Evolutionary conservation across 1,139 yeast species (phyloP), one percentile per base, ranked within the genome.

Genomic region (Kodamaea fungicola): DNA sequence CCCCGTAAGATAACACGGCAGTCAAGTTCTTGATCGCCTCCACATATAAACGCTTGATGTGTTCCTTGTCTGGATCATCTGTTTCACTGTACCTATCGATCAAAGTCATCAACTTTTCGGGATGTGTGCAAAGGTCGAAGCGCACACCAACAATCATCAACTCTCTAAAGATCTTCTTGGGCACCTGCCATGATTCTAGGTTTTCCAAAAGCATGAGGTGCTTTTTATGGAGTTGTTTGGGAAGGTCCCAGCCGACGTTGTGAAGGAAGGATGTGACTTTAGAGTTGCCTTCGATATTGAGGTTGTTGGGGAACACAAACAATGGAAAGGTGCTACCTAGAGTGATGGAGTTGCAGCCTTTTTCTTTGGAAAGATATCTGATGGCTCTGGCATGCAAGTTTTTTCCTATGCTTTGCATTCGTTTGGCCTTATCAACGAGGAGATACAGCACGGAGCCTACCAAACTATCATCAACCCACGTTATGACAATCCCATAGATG

Each of bases 141-240:
- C 78, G 60, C 22, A 76, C 77, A 2, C 83, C 83, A 24, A 78
- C 79, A 42, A 77, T 74, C 64, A 75, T 78, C 43, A 78, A 63
- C 46, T 78, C 82, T 38, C 76, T 59, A 39, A 77, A 74, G 7
- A 78, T 70, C 47, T 75, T 76, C 42, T 71, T 67, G 3, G 81
- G 75, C 7, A 78, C 80, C 51, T 58, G 67, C 83, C 83, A 78
- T 30, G 55, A 51, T 5, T 53, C 52, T 30, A 74, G 47, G 34
- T 68, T 55, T 13, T 62, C 51, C 34, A 75, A 55, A 7, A 62
- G 50, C 69, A 76, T 59, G 2, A 74, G 53, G 39, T 60, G 59
- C 35, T 61, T 67, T 39, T 56, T 41, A 31, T 47, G 35, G 45
- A 43, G 41, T 7, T 42, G 35, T 12, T 40, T 43, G 19, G 35